Evolutionary conservation across 805 yeast genomes (phyloP), one percentile per base, ranked within the genome.

Genomic region (Komagataella populi): DNA sequence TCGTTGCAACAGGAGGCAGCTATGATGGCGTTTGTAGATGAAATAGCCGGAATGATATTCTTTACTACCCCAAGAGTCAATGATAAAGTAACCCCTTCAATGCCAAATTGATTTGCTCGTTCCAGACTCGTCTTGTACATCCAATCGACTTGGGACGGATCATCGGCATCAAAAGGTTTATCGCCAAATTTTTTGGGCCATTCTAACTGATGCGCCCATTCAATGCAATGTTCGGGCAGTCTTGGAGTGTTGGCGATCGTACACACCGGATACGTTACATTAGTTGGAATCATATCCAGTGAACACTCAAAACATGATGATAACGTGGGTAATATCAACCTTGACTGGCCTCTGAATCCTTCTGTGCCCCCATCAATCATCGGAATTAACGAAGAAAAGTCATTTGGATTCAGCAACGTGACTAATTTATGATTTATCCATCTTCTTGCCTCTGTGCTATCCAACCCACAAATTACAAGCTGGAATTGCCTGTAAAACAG

Each of bases 211-310:
- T 80, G 78, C 0, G 91, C 89, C 84, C 93, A 91, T 63, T 90
- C 96, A 7, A 91, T 82, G 59, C 97, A 89, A 65, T 91, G 98
- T 59, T 90, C 96, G 0, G 96, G 93, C 6, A 88, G 66, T 54
- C 98, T 68, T n/a, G 98, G 98, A 6, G 93, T 88, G 53, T 89
- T 85, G 2, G 96, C 95, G 50, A 93, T 83, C 0, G 98, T 93
- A 65, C 98, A 93, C 56, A 91, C 81, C 2, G 98, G 97, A 58
- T 81, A 87, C 0, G 88, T 82, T 7, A 71, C 70, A 54, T 75
- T 78, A 1, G 74, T 73, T 8, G 86, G 78, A 46, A 89, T 70
- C 63, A 95, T 75, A 53, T 83, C 85, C 50, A 87, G 69, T 4
- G 96, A 85, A 60, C 99, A 91, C 63, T 91, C 98, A 69, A 87